Base-by-base conservation (phyloP, 495 filamentous ascomycete genomes). In the Lasiosphaeriaceae sp. region DNA sequence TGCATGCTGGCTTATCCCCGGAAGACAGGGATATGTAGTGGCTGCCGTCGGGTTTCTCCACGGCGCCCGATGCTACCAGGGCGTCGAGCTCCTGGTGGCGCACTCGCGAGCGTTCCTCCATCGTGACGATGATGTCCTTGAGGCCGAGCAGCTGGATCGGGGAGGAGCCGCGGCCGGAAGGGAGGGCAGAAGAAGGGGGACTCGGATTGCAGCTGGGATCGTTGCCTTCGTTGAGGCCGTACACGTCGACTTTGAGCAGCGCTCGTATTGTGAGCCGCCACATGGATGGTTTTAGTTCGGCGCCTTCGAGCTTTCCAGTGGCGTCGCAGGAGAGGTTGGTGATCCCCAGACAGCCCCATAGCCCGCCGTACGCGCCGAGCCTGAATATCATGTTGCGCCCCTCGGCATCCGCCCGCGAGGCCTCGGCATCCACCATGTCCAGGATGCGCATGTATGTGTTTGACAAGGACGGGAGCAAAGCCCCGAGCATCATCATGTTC, bases 401-500 rank as follows among this genome's bases (percentile, higher is more conserved):
- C 41, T 72, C 66, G 1, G 60, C 61, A 11, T 69, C 64, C 9
- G 80, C 80, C 0, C 44, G 58, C 0, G 65, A 51, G 1, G 74
- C 64, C 43, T 75, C 74, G 17, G 63, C 65, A 55, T 83, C 79
- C 16, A 81, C 67, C 58, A 77, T 71, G 17, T 44, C 55, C 1
- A 83, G 63, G 26, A 83, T 74, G 44, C 56, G 66, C 52, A 67
- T 68, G 66, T 83, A 90, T 2, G 80, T 74, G 64, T 86, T 78
- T 19, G 82, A 82, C 26, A 86, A 74, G 12, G 83, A 80, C 19
- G 82, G 85, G 20, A 90, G 72, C 9, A 89, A 72, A 0, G 84
- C 83, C 7, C 80, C 85, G 11, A 86, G 78, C 53, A 87, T 79
- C 84, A 88, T 88, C 39, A 84, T 75, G 62, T 81, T 88, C 55